Evolutionary conservation across 176 grass and related monocot genomes (phyloP).

Genomic region (Saccharum spontaneum): DNA sequence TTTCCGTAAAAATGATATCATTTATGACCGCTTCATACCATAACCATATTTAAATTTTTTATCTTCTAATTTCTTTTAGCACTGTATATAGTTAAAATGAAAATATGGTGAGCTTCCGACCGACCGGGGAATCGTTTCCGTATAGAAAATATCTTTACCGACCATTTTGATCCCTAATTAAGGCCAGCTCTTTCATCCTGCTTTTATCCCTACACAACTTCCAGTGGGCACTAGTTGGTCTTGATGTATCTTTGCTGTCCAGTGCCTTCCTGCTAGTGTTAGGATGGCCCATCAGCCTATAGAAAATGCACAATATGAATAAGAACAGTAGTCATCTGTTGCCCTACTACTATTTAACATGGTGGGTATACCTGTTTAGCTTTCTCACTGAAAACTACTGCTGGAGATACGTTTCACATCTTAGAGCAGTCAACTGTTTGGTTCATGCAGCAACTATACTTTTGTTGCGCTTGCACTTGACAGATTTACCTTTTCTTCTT

Average conservation of each 20-base stretch:
- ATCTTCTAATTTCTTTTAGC: not conserved
- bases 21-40: not conserved
- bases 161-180: not conserved
- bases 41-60: not conserved
- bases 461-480: not conserved
- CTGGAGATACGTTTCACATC: slow-evolving; percentile 1
- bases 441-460: not conserved
- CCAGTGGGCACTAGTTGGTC: not conserved
- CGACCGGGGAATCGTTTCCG: not conserved
- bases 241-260: not conserved
- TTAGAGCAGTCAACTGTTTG: slow-evolving; percentile 8
- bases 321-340: not conserved
- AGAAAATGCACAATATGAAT: slow-evolving; percentile 14
- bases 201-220: not conserved
- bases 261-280: slow-evolving; percentile 4
- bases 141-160: not conserved
- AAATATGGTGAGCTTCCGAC: not conserved
- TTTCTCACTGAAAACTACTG: slow-evolving; percentile 10
- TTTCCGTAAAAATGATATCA: not conserved
- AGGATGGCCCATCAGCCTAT: slow-evolving; percentile 7
- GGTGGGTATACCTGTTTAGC: not conserved
- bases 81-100: not conserved
- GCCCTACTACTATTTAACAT: not conserved
- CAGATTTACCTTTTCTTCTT: not conserved
- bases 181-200: not conserved